phyloP scores from a whole-genome alignment of 2,329 filamentous ascomycete genomes.

The Stagonosporopsis chrysanthemi region DNA sequence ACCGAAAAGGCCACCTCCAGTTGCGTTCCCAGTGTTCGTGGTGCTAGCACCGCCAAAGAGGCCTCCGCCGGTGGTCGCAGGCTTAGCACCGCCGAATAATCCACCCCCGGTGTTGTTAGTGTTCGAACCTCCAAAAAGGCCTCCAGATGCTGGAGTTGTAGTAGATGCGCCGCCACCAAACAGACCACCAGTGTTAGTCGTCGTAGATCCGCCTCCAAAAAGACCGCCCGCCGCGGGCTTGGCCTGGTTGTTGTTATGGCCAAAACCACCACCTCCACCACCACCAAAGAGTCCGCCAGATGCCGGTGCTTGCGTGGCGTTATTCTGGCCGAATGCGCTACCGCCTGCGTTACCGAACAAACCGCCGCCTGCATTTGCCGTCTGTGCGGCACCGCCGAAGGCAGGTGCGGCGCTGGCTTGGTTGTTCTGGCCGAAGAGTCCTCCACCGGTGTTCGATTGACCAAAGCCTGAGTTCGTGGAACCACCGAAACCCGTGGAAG shows the following conservation, averaged over 20 bases:
- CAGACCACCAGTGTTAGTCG: slow-evolving; percentile 39
- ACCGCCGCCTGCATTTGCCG: slow-evolving; percentile 39
- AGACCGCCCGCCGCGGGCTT: slow-evolving; percentile 50
- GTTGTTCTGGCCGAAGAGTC: slow-evolving; percentile 47
- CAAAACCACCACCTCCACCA: slow-evolving; percentile 44
- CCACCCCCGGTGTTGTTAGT: slow-evolving; percentile 38
- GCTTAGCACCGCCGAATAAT: slow-evolving; percentile 54
- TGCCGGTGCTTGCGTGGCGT: slow-evolving; percentile 31
- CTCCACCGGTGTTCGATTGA: slow-evolving; percentile 38
- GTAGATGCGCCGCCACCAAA: slow-evolving; percentile 44
- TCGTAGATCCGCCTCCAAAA: slow-evolving; percentile 42
- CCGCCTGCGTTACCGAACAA: slow-evolving; percentile 38
- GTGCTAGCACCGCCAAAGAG: slow-evolving; percentile 52
- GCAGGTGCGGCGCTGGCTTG: slow-evolving; percentile 35
- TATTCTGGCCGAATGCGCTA: slow-evolving; percentile 45
- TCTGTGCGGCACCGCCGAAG: slow-evolving; percentile 38
- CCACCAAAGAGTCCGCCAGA: slow-evolving; percentile 53
- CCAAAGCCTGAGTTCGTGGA: slow-evolving; percentile 39
- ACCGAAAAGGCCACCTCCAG: slow-evolving; percentile 46
- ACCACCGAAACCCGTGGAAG: slow-evolving; percentile 37
- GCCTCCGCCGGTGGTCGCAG: slow-evolving; percentile 43
- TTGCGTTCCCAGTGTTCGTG: slow-evolving; percentile 26
- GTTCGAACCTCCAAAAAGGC: slow-evolving; percentile 59
- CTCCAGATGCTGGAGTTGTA: slow-evolving; percentile 51
- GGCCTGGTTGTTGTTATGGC: slow-evolving; percentile 46